Base-by-base conservation (phyloP, 441 rosid genomes). In the Euphorbia celastroides region DNA sequence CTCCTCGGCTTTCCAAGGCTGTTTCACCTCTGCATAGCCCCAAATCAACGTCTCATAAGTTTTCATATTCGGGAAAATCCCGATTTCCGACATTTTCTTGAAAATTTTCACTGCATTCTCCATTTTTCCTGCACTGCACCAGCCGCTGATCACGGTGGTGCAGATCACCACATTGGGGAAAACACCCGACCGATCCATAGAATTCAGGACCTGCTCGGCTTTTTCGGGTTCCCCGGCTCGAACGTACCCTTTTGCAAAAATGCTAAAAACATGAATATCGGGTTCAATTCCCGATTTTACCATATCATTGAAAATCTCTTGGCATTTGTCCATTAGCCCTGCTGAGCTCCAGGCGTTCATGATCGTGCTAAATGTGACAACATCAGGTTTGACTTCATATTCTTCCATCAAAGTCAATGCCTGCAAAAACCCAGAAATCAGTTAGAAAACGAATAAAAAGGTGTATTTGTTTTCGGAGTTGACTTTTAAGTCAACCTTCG, bases 321-420 rank as follows among this genome's bases (percentile, higher is more conserved):
- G 82, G 75, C 99, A 93, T 76, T 89, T 89, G 27, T 80, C 81
- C 99, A 91, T 93, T 46, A 82, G 79, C 70, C 96, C 99, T 0
- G 85, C 75, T 12, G 97, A 89, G 78, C 96, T 91, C 95, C 99
- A 89, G 0, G 89, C 93, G 67, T 93, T 85, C 96, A 93, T 91
- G 78, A 93, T 82, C 0, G 97, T 91, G 84, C 99, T 93, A 73
- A 89, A 93, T 41, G 97, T 93, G 56, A 91, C 69, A 32, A 91
- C 96, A 66, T 91, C 97, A 23, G 97, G 96, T 71, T 86, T 89
- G 51, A 88, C 84, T 30, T 87, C 95, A n/a, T 75, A 80, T 54
- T 85, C 90, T 83, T 86, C 95, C 97, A 89, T 88, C 75, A 88
- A 58, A 44, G 86, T 75, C 68, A 91, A 79, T 52, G 86, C 88